Evolutionary conservation across 129 eudicot genomes (phyloP).

Genomic region (Tagetes patula): DNA sequence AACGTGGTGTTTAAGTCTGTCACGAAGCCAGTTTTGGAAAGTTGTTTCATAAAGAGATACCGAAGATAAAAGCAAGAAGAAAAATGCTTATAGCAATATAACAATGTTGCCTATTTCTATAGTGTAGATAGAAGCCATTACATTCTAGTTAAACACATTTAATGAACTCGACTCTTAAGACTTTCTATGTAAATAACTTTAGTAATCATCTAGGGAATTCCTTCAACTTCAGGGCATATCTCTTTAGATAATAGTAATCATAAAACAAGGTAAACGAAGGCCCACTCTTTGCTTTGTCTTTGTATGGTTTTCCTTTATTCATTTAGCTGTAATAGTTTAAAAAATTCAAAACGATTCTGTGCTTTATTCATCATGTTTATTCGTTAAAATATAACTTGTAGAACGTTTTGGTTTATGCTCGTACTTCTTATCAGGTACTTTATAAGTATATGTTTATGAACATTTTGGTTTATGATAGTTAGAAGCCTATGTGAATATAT

Average conservation of each 20-base stretch:
- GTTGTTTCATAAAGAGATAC: background rate
- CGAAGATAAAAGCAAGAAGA: background rate
- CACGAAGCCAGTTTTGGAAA: background rate
- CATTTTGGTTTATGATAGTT: background rate
- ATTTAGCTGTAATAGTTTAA: background rate
- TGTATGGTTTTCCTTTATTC: background rate
- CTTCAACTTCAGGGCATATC: no score
- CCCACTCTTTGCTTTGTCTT: background rate
- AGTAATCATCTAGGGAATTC: no score
- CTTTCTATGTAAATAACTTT: no score
- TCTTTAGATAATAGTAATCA: no score
- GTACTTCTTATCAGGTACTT: background rate
- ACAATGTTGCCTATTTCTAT: background rate
- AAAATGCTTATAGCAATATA: background rate
- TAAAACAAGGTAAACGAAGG: no score
- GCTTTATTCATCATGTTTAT: background rate
- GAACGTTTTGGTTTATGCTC: background rate
- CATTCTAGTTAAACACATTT: no score
- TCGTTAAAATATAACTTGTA: background rate
- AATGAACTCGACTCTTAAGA: no score
- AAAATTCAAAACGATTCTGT: background rate
- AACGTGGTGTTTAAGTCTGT: no score
- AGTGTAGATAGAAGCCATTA: background rate
- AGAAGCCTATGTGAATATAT: background rate
- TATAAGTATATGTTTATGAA: background rate